phyloP scores from a whole-genome alignment of 2,329 filamentous ascomycete genomes.

The Setomelanomma holmii region DNA sequence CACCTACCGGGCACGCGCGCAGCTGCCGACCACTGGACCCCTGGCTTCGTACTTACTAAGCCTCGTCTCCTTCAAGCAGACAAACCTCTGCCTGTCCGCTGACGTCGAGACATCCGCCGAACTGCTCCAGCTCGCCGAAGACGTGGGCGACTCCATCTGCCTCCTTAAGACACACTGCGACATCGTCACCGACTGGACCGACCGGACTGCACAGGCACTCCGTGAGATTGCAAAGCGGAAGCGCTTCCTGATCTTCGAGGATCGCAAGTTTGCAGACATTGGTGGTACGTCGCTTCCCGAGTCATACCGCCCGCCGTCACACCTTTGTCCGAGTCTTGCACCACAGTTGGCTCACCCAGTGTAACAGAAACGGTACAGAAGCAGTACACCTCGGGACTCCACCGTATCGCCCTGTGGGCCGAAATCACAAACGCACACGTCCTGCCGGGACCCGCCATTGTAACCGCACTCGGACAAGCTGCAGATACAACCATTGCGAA shows the following conservation, averaged over 20 bases:
- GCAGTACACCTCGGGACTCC: conserved; percentile 60
- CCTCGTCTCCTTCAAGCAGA: conserved; percentile 58
- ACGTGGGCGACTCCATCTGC: conserved; percentile 67
- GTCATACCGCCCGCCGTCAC: neutral
- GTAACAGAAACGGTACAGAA: conserved; percentile 60
- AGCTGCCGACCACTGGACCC: conserved; percentile 51
- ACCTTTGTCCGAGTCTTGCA: neutral
- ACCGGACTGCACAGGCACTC: conserved; percentile 59
- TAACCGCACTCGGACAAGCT: conserved; percentile 58
- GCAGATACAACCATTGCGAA: conserved; percentile 56
- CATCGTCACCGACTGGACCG: conserved; percentile 67
- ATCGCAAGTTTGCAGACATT: conserved; percentile 64
- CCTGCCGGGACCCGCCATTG: conserved; percentile 60
- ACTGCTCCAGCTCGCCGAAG: conserved; percentile 63
- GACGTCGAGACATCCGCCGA: conserved; percentile 64
- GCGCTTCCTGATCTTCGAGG: conserved; percentile 62
- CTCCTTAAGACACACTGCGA: conserved; percentile 68
- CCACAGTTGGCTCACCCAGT: conserved; percentile 13
- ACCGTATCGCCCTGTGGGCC: conserved; percentile 61
- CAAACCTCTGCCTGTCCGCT: conserved; percentile 63
- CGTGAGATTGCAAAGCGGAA: conserved; percentile 58
- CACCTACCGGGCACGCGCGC: conserved; percentile 56
- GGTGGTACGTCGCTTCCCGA: conserved; percentile 52
- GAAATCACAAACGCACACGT: conserved; percentile 62
- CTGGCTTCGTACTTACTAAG: conserved; percentile 58